Base-by-base conservation (phyloP, 345 rosid genomes). In the Carallia pectinifolia region DNA sequence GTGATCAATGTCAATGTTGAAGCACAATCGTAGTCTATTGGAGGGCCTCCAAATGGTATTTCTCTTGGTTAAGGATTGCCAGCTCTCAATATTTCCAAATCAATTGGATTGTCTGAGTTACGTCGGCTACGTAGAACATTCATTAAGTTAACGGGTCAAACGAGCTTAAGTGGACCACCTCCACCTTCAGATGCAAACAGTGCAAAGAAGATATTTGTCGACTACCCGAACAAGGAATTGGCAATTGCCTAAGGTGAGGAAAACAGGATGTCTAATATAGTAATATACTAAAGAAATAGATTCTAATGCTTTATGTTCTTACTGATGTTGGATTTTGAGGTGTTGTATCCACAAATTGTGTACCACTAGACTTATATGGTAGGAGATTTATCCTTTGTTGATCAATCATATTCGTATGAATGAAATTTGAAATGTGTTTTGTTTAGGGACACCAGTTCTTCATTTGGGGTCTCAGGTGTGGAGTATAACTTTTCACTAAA, bases 171-270 rank as follows among this genome's bases (percentile, higher is more conserved):
- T 36, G 94, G 97, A 36, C 89, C 80, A 39, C 97, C 93, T 0
- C 94, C 91, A 1, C 95, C 97, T 61, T 84, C 96, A 0, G 99
- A 90, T 79, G 85, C 96, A 4, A 91, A 88, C 34, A 89, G 93
- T 50, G 94, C 90, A 9, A 96, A 92, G 83, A 87, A 94, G 83
- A 90, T 89, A 89, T 92, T 96, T 72, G 85, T 89, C 10, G 97
- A 96, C 74, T 92, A 89, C 84, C 84, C 92, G 85, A 96, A 90
- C 80, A 80, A 96, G 81, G 98, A 92, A 81, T 68, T 90, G 18
- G 90, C 86, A 55, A 77, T 75, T 48, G 67, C 78, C 65, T 76
- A 53, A 76, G 37, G 47, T 1, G 9, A 18, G 16, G 74, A 62
- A 5, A 1, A 39, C 15, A 5, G 36, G 60, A 53, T 44, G 16